Evolutionary conservation across 2,329 filamentous ascomycete species (phyloP), one percentile per base, ranked within the genome.

Genomic region (Monosporascus sp.): DNA sequence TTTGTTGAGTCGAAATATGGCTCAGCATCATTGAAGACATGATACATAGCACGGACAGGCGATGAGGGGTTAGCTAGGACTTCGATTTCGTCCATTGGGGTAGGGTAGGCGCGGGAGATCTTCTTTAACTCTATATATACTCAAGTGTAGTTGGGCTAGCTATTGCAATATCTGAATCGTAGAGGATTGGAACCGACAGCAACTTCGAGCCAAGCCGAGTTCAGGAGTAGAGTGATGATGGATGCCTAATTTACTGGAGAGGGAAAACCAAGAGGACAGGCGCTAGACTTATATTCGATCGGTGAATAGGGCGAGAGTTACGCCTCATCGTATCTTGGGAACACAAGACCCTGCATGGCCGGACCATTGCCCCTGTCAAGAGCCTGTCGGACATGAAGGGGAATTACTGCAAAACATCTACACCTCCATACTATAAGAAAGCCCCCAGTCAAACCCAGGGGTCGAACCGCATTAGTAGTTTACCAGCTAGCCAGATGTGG

Each of bases 11-110:
- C 70, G 44, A 68, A 57, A 50, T 71, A 72, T 9, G 67, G 62
- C 22, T 74, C 71, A n/a, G 63, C 50, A 25, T 73, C 69, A 11
- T 62, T 64, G 55, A 70, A 73, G 41, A 67, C 57, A 50, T 70
- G 71, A 27, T 65, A 62, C 50, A 67, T 58, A 5, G 67, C 64
- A 46, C 62, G 63, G 18, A 65, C 60, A 15, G 70, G 67, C 25
- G 71, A 70, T n/a, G 68, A 61, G 11, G 70, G 54, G 54, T 68
- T 65, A 43, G 64, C 54, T 31, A 67, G 55, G 35, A 58, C 57
- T 54, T 62, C 65, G 54, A 67, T 57, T 25, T 65, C 62, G 38
- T 67, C 68, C 70, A 72, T 72, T 47, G 51, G 46, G 50, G 46
- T 52, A 39, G 20, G 17, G 50, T 31, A 8, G 43, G 24, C 17